A percentile compares a stretch with the other conserved stretches of the same genome.
Evolutionary conservation across 176 grass and related monocot genomes (phyloP).

Genomic region (Chloris gayana): DNA sequence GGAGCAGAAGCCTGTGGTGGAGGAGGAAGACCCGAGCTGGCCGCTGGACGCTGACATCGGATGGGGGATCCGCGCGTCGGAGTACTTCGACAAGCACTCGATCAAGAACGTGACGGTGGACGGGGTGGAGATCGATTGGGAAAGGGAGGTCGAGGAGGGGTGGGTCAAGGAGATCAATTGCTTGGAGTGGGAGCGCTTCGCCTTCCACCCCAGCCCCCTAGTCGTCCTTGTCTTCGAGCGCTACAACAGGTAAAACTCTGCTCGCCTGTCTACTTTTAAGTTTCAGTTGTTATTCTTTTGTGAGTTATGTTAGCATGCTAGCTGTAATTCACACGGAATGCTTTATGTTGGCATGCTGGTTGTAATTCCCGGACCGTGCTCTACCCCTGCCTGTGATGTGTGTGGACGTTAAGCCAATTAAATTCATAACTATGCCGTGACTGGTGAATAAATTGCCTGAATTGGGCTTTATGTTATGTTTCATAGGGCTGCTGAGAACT

Average conservation of each 20-base stretch:
- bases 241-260: conserved; percentile 65
- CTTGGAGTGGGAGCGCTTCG: conserved; percentile 95
- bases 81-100: conserved; percentile 94
- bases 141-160: conserved; percentile 76
- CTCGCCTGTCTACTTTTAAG: background rate
- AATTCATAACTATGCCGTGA: background rate
- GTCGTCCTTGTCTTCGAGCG: conserved; percentile 86
- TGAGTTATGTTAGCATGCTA: background rate
- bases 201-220: conserved; percentile 92
- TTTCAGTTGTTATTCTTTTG: conserved; percentile 14
- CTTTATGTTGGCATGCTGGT: no score
- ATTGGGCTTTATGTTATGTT: conserved; percentile 15
- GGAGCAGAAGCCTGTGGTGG: conserved; percentile 56
- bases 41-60: conserved; percentile 88
- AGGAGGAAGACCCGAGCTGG: conserved; percentile 87
- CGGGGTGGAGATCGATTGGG: conserved; percentile 92
- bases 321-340: no score
- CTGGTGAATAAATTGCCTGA: background rate
- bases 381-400: background rate
- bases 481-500: conserved; percentile 79
- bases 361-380: background rate
- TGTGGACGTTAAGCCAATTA: background rate
- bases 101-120: conserved; percentile 92
- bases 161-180: conserved; percentile 99
- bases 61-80: conserved; percentile 79